Conservation (phyloP, 192 early-diverging fungal species). For the Coemansia sp. region DNA sequence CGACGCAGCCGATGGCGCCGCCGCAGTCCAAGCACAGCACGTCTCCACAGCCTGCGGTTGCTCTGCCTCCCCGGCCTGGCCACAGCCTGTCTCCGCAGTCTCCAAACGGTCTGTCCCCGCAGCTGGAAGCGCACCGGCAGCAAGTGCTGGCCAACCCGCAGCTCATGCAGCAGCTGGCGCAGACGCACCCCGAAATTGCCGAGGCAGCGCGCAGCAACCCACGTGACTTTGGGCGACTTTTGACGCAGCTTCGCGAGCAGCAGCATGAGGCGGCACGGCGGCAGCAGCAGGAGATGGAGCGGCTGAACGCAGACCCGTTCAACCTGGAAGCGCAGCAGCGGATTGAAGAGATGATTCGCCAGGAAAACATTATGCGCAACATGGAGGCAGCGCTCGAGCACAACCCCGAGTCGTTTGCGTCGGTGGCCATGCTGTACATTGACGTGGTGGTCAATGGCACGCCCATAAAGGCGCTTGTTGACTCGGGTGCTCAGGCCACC, state of each 20-base stretch:
- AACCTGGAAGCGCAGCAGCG: constrained; percentile 85
- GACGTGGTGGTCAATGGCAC: constrained; percentile 85
- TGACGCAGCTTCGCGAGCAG: constrained; percentile 16
- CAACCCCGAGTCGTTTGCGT: constrained; percentile 92
- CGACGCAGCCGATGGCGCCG: background rate
- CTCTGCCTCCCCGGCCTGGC: background rate
- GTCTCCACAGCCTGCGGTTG: background rate
- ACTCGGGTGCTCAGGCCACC: constrained; percentile 95
- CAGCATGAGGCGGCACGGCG: constrained; percentile 12
- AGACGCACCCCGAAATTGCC: constrained; percentile 28
- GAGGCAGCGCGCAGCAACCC: constrained; percentile 32
- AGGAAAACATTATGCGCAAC: constrained; percentile 81
- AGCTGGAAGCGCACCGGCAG: constrained; percentile 34
- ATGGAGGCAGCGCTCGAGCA: constrained; percentile 87
- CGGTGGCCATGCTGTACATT: constrained; percentile 91
- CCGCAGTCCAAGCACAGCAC: background rate
- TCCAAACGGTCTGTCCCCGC: constrained; percentile 9
- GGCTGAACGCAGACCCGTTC: constrained; percentile 79
- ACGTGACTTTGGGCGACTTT: constrained; percentile 17
- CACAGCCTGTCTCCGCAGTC: constrained; percentile 1
- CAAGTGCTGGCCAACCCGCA: constrained; percentile 33
- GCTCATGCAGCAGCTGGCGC: constrained; percentile 27
- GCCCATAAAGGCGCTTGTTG: constrained; percentile 89
- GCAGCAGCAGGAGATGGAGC: constrained; percentile 55
- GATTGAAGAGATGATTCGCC: constrained; percentile 89